These are phyloP conservation scores for Arachnopeziza araneosa DNA, from an alignment of 2,329 filamentous ascomycete species.

Conservation along the genomic window DNA sequence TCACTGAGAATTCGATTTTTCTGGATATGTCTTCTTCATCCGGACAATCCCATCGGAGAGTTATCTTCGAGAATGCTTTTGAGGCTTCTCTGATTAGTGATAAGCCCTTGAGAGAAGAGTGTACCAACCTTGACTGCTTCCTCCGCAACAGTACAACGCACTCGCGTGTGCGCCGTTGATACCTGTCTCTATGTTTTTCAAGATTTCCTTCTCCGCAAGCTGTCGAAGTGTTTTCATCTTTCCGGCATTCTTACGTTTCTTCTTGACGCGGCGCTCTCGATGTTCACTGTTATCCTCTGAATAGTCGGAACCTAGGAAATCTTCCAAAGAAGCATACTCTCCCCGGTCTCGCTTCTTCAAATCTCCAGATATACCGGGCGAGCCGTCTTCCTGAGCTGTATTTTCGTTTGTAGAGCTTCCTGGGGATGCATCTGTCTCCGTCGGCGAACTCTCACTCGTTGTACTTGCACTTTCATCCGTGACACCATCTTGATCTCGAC, in stretches of 20 bases:
- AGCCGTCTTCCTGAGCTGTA: too few relatives aligned
- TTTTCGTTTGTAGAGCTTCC: too few relatives aligned
- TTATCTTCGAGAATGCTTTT: background rate
- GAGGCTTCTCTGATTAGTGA: background rate
- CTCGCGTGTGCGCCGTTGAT: background rate
- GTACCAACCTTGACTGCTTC: background rate
- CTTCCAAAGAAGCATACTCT: background rate
- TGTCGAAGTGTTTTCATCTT: background rate
- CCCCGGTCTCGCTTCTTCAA: background rate
- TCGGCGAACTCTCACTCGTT: too few relatives aligned
- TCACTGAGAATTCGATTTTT: background rate
- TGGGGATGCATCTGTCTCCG: too few relatives aligned
- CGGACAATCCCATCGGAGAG: background rate
- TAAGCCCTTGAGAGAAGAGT: background rate
- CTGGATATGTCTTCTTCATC: background rate
- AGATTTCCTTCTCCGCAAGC: background rate
- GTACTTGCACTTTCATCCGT: too few relatives aligned
- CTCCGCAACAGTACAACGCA: background rate
- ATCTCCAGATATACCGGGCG: too few relatives aligned
- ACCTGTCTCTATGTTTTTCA: background rate
- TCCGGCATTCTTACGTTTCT: background rate
- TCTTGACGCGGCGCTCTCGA: background rate
- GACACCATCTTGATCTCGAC: too few relatives aligned
- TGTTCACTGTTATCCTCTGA: background rate
- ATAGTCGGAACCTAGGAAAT: background rate